Evolutionary conservation across 441 rosid genomes (phyloP), one percentile per base, ranked within the genome.

Genomic region (Mallotus japonicus): DNA sequence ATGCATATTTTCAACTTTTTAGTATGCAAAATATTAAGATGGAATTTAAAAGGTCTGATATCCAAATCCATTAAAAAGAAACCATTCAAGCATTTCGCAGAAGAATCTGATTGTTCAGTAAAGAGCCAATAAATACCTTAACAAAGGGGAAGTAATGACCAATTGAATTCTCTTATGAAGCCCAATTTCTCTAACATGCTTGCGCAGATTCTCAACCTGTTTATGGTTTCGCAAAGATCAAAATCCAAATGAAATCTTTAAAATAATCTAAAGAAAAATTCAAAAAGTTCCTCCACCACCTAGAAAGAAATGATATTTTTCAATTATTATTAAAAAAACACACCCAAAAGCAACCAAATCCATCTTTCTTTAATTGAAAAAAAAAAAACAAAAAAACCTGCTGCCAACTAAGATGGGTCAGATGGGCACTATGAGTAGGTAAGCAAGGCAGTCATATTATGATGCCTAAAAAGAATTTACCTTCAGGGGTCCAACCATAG

Each of bases 401-500:
- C 56, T 80, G 76, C 90, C 90, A 87, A 22, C 90, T 88, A 8
- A 84, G 84, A n/a, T 76, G 78, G n/a, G 90, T 87, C 54, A 87
- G 85, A 47, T 77, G 79, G 5, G 90, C 88, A 78, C n/a, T n/a
- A n/a, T n/a, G n/a, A n/a, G n/a, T n/a, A n/a, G n/a, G n/a, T n/a
- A n/a, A n/a, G n/a, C n/a, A n/a, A n/a, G n/a, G n/a, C n/a, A n/a
- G n/a, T n/a, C n/a, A 28, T 13, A 55, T 37, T 2, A 61, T 14
- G 47, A 32, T 28, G 32, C 1, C 32, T 28, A 1, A 61, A 1
- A 8, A 53, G 42, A 66, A 67, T 83, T 69, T 60, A 92, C 98
- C 97, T 83, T 92, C 97, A 49, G 81, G 80, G 53, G 86, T 88
- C 96, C 97, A 92, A 65, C 84, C 80, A 69, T 79, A 83, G 82